Conservation (phyloP, 306 rosid species). For the Spatholobus suberectus region DNA sequence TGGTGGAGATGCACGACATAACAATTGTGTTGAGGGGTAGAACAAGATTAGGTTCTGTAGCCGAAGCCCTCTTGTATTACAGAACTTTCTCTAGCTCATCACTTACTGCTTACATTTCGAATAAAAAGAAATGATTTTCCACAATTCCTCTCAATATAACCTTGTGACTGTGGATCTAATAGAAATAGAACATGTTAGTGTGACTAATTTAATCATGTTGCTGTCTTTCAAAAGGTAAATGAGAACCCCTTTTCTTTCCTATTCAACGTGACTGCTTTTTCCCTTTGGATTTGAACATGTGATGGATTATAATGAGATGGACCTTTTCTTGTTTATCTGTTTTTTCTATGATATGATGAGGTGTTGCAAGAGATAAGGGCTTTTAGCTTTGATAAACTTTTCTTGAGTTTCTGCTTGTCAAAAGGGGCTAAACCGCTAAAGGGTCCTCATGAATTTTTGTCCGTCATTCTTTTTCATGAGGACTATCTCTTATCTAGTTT, state of each 20-base stretch:
- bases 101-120: conserved; percentile 51
- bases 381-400: conserved; percentile 50
- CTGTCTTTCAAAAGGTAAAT: conserved; percentile 14
- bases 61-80: conserved; percentile 46
- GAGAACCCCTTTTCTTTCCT: conserved; percentile 8
- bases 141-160: conserved; percentile 52
- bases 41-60: conserved; percentile 57
- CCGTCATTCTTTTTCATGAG: conserved; percentile 40
- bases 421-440: conserved; percentile 39
- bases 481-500: conserved; percentile 45
- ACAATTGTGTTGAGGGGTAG: conserved; percentile 46
- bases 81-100: conserved; percentile 50
- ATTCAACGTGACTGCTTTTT: background rate
- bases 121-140: conserved; percentile 64
- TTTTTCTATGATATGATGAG: conserved; percentile 22
- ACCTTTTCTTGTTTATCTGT: conserved; percentile 22
- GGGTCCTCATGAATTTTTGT: conserved; percentile 38
- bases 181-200: conserved; percentile 44
- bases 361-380: conserved; percentile 38
- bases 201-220: conserved; percentile 25
- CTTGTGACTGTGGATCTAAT: conserved; percentile 70
- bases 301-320: conserved; percentile 34
- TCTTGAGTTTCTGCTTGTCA: conserved; percentile 41
- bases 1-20: conserved; percentile 46
- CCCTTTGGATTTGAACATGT: conserved; percentile 32